Base-by-base conservation (phyloP, 495 filamentous ascomycete species). In the Hypoxylon perforatum region DNA sequence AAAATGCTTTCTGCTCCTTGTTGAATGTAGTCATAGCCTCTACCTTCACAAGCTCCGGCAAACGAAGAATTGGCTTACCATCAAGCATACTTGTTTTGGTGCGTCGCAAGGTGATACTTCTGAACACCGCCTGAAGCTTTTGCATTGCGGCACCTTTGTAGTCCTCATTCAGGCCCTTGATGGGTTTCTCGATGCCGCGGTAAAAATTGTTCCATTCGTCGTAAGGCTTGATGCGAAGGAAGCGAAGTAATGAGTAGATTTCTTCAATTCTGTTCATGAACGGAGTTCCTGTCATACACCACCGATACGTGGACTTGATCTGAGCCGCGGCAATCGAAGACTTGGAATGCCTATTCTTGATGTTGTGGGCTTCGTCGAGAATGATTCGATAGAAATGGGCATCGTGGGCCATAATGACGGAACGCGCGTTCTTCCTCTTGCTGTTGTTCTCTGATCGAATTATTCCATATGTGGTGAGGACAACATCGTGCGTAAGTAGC, bases 201-300 rank as follows among this genome's bases (percentile, higher is more conserved):
- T 82, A 84, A 73, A 96, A 97, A 18, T 79, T 28, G 7, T 56
- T 76, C 73, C 82, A 82, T 1, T 87, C 84, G 59, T 84, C 83
- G 73, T 94, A 98, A n/a, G 94, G 94, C 44, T 81, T 85, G 67
- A 96, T 95, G 3, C 86, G 81, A 45, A 97, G 81, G 75, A 97
- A 99, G 19, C 82, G 84, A 49, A 99, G 82, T 30, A 97, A 79
- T 2, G 93, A 89, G 70, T 87, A 94, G n/a, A 97, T 77, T 71
- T 97, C 95, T 28, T 84, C 82, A 2, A 94, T 86, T 12, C 82
- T 87, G 69, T 99, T 98, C 89, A 95, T 94, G 88, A 97, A 96
- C 0, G 95, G 95, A 0, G 93, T 97, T 6, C 95, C 95, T 10
- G 91, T 96, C 76, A 99, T 87, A 70, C 92, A 96, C 77, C 93